Base-by-base conservation (phyloP, 2,329 filamentous ascomycete species). In the Biscogniauxia sp. region DNA sequence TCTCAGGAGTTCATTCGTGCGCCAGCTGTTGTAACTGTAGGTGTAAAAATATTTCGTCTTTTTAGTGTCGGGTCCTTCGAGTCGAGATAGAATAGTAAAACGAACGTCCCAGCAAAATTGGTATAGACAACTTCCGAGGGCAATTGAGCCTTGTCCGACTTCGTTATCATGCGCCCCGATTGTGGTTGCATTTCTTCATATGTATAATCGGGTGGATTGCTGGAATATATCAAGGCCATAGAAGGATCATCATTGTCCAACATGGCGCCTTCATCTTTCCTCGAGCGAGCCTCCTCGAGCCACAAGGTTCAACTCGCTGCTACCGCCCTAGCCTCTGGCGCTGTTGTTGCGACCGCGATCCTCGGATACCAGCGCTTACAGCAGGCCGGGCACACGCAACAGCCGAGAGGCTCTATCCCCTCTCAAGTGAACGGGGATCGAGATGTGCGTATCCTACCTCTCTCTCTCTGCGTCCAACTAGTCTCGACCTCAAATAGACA, bases 261-360 rank as follows among this genome's bases (percentile, higher is more conserved):
- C 9, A 65, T 59, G 41, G 55, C 32, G 64, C 25, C 66, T 80
- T 69, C 79, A 51, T 80, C 79, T 28, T 75, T 81, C 41, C 58
- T 83, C 26, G 73, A 78, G 51, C 77, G 80, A 57, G 74, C 77
- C 5, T 70, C 80, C 50, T 75, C 77, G 49, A 81, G 76, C 68
- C 76, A 80, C 37, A 79, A 79, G 25, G 72, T 82, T 51, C 91
- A 93, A 73, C 79, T 95, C 41, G 83, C 87, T 19, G 84, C 88
- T 2, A 92, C 91, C 0, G 91, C 91, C 1, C 79, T 91, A 20
- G 76, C 85, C 15, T 89, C 86, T 0, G 87, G 86, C 19, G 82
- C 81, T 8, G 78, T 86, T 0, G 86, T 84, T 25, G 86, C 86
- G 2, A 80, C 80, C n/a, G 77, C 85, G 7, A 79, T 90, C 32